Base-by-base conservation (phyloP, 2,329 filamentous ascomycete genomes). In the Bipolaris cookei region DNA sequence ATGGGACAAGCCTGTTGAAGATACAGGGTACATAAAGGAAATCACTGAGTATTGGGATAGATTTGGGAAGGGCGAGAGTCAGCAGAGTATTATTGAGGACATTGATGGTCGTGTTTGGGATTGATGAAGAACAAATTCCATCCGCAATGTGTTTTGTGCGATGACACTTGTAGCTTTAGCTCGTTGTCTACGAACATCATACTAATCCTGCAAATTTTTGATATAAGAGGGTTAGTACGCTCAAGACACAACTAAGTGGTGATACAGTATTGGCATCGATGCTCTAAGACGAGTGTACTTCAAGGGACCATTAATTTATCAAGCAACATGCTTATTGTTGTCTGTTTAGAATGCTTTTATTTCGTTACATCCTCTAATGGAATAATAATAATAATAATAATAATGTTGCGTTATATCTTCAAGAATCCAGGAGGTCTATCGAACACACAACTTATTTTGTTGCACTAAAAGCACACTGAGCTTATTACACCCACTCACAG, bases 31-130 rank as follows among this genome's bases (percentile, higher is more conserved):
- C 4, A 32, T n/a, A 3, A 25, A 18, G n/a, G 52, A 55, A 39
- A 32, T 55, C 8, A 39, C 20, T 2, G 46, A 51, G 23, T 55
- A 38, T 13, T 55, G 52, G 52, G 39, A 37, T 3, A 48, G 43
- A 18, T 1, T 16, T 1, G 43, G 25, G 25, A 48, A 39, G 3
- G 43, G 35, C 2, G 51, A 54, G 35, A 35, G 46, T 48, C 34
- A 34, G 20, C 14, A 28, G 16, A 34, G 6, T 6, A 10, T 54
- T 3, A 48, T 44, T 11, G 46, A 28, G 3, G 51, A 54, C 2
- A 35, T 54, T 41, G 51, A 44, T 14, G 20, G 18, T 21, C 37
- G 51, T 18, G 7, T 34, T 13, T 54, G 51, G 51, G 28, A 39
- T 39, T 39, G 8, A 39, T 6, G 37, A 14, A 39, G 18, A 13